A percentile compares a stretch with the other conserved stretches of the same genome.
These are phyloP conservation scores for Zalaria sp. DNA, from an alignment of 2,329 filamentous ascomycete species.

Conservation along the genomic window DNA sequence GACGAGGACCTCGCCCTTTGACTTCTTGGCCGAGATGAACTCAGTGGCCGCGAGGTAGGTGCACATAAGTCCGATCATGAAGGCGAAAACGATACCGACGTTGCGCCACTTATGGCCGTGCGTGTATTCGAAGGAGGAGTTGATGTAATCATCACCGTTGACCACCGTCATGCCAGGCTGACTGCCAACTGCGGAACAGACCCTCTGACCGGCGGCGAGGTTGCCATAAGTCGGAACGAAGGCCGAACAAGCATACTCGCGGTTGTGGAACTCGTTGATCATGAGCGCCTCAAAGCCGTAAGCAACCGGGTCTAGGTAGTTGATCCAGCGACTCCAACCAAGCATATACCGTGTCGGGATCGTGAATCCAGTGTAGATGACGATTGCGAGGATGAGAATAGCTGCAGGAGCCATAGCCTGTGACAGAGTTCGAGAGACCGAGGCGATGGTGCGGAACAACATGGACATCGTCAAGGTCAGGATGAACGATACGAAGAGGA, in stretches of 20 bases:
- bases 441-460: conserved; percentile 73
- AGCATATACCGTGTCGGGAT: conserved; percentile 51
- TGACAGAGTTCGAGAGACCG: conserved; percentile 52
- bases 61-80: conserved; percentile 27
- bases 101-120: conserved; percentile 32
- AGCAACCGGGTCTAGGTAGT: conserved; percentile 63
- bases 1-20: conserved; percentile 36
- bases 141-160: conserved; percentile 22
- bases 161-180: conserved; percentile 23
- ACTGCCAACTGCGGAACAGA: conserved; percentile 29
- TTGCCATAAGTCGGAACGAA: conserved; percentile 31
- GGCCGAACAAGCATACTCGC: conserved; percentile 39
- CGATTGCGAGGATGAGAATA: conserved; percentile 47
- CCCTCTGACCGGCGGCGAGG: conserved; percentile 15
- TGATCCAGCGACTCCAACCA: conserved; percentile 69
- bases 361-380: conserved; percentile 55
- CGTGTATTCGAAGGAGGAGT: conserved; percentile 18
- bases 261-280: conserved; percentile 55
- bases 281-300: conserved; percentile 73
- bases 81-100: conserved; percentile 30
- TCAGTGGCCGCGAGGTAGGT: conserved; percentile 31
- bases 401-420: conserved; percentile 43
- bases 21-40: conserved; percentile 33
- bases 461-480: conserved; percentile 70
- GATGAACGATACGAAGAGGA: conserved; percentile 60